Percentiles rank a stretch among this genome's conserved stretches.
Conservation (phyloP, 164 flowering plant genomes). For the Aristolochia fimbriata region DNA sequence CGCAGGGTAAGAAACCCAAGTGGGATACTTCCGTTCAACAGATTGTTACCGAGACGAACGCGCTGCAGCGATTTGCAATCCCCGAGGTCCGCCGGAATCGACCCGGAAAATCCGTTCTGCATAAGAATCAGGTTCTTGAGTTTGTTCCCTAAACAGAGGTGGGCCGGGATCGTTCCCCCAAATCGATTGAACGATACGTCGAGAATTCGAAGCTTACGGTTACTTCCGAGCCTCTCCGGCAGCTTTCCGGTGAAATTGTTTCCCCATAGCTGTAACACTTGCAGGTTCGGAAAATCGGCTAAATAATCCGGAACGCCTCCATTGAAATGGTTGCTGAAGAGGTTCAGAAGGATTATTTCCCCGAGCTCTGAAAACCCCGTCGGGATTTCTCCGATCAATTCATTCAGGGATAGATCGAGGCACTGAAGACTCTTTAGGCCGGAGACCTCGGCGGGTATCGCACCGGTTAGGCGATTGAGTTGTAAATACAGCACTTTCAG, state of each 20-base stretch:
- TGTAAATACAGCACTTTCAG: slow-evolving; percentile 72
- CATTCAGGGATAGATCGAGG: slow-evolving; percentile 11
- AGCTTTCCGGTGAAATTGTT: neutral
- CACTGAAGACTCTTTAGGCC: slow-evolving; percentile 10
- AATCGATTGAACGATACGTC: slow-evolving; percentile 79
- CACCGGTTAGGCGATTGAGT: slow-evolving; percentile 39
- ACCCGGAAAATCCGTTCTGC: slow-evolving; percentile 64
- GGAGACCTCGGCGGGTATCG: slow-evolving; percentile 15
- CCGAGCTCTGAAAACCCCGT: slow-evolving; percentile 11
- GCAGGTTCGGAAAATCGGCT: neutral
- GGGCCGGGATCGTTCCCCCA: slow-evolving; percentile 62
- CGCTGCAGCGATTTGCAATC: slow-evolving; percentile 51
- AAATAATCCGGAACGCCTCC: slow-evolving; percentile 18
- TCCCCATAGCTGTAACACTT: slow-evolving; percentile 1
- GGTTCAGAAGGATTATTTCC: slow-evolving; percentile 10
- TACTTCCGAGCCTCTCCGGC: neutral
- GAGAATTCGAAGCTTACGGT: slow-evolving; percentile 17
- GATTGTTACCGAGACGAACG: slow-evolving; percentile 76
- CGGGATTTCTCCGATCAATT: slow-evolving; percentile 19
- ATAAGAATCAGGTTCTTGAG: slow-evolving; percentile 61
- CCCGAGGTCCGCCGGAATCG: slow-evolving; percentile 73
- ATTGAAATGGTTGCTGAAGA: slow-evolving; percentile 67
- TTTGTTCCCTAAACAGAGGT: slow-evolving; percentile 48
- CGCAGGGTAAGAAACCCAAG: slow-evolving; percentile 66
- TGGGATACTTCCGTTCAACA: slow-evolving; percentile 74